Conservation (phyloP, 1,284 basidiomycete species). For the Coriolopsis trogii region DNA sequence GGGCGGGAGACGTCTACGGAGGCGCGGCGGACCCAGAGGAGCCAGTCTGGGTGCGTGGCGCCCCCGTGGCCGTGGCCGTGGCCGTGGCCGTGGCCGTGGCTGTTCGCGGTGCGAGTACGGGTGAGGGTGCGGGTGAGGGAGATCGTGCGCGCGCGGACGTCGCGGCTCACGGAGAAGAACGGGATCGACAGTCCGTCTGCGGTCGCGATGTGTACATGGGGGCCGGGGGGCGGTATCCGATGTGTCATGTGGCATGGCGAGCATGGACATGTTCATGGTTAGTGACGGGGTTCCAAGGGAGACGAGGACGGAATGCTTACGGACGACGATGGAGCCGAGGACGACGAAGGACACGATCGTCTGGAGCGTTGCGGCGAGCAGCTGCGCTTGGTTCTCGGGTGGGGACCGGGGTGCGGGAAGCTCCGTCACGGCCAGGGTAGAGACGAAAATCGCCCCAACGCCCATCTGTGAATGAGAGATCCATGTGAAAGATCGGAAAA, state of each 20-base stretch:
- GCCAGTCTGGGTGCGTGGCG: conserved; percentile 68
- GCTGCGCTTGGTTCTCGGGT: conserved; percentile 68
- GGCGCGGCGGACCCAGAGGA: conserved; percentile 40
- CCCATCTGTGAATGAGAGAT: conserved; percentile 60
- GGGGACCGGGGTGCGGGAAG: conserved; percentile 63
- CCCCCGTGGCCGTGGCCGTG: too few relatives aligned
- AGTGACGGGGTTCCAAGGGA: too few relatives aligned
- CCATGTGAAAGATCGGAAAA: too few relatives aligned
- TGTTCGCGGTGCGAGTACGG: conserved; percentile 16
- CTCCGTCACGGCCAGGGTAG: conserved; percentile 71
- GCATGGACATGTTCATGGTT: too few relatives aligned
- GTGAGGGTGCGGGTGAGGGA: conserved; percentile 37
- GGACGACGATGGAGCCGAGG: conserved; percentile 79
- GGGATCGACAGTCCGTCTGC: conserved; percentile 87
- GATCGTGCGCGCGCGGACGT: conserved; percentile 61
- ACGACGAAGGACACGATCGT: conserved; percentile 87
- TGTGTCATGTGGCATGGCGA: too few relatives aligned
- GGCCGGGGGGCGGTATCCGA: background rate
- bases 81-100: too few relatives aligned
- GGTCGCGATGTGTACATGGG: background rate
- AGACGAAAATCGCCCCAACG: conserved; percentile 85
- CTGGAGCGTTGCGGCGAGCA: conserved; percentile 70
- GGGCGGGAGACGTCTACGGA: too few relatives aligned
- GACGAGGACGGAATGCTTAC: conserved; percentile 46
- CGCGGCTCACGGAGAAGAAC: conserved; percentile 77